Percentiles rank a stretch among this genome's conserved stretches.
phyloP scores from a whole-genome alignment of 306 rosid species.

The Vigna nakashimae region DNA sequence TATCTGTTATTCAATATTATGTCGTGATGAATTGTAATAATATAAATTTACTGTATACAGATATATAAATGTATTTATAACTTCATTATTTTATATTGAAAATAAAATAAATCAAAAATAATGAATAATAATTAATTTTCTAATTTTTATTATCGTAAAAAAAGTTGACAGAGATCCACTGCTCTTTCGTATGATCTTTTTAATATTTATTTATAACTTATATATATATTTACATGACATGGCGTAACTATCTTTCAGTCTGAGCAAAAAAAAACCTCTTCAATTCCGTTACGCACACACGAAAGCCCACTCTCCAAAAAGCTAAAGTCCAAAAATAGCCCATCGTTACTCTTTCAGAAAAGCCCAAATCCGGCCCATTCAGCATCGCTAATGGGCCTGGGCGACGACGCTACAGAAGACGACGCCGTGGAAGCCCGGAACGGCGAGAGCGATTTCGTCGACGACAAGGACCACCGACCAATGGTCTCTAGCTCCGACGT shows the following conservation, averaged over 20 bases:
- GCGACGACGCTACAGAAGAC: slow-evolving; percentile 67
- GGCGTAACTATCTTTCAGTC: too few species aligned
- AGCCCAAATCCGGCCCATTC: slow-evolving; percentile 94
- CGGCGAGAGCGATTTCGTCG: slow-evolving; percentile 63
- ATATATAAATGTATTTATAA: too few species aligned
- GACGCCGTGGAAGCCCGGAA: slow-evolving; percentile 58
- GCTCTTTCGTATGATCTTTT: neutral
- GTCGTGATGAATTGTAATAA: too few species aligned
- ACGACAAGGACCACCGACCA: slow-evolving; percentile 72
- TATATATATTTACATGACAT: neutral
- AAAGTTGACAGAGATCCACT: too few species aligned
- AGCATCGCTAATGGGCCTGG: slow-evolving; percentile 61
- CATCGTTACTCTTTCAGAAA: slow-evolving; percentile 45
- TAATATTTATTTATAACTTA: neutral
- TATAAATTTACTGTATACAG: too few species aligned
- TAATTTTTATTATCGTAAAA: too few species aligned
- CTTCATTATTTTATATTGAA: too few species aligned
- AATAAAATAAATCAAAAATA: too few species aligned
- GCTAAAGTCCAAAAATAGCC: neutral
- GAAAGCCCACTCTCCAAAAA: neutral
- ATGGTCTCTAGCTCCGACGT: slow-evolving; percentile 60
- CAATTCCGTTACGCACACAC: neutral
- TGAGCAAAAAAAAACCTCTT: neutral
- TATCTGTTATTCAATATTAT: too few species aligned
- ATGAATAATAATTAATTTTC: too few species aligned